A percentile compares a stretch with the other conserved stretches of the same genome.
phyloP scores from a whole-genome alignment of 352 stramenopile genomes.

The Globisporangium yorkense region DNA sequence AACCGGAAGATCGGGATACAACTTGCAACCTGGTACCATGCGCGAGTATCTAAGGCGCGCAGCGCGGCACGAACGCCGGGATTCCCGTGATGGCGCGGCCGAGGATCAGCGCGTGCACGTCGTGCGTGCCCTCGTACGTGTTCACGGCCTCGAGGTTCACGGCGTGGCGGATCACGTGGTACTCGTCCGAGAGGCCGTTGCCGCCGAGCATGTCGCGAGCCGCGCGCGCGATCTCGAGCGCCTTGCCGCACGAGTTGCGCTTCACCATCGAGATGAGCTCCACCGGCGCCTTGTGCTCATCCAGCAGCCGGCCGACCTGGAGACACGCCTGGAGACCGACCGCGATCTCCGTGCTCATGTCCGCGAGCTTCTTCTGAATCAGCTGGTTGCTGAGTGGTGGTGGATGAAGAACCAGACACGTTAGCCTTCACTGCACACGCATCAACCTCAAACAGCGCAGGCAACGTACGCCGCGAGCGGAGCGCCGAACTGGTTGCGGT shows the following conservation, averaged over 20 bases:
- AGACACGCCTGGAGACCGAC: constrained; percentile 90
- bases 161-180: constrained; percentile 97
- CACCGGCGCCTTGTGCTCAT: constrained; percentile 66
- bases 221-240: constrained; percentile 90
- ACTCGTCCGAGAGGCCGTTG: constrained; percentile 98
- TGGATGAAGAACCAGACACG: neutral
- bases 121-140: constrained; percentile 99
- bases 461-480: constrained; percentile 89
- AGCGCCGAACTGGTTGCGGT: constrained; percentile 94
- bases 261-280: constrained; percentile 96
- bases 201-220: constrained; percentile 96
- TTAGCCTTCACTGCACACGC: neutral
- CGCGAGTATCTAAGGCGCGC: constrained; percentile 35
- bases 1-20: too few species aligned
- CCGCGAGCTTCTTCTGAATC: constrained; percentile 97
- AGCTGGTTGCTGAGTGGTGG: constrained; percentile 89
- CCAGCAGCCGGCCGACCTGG: constrained; percentile 90
- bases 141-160: constrained; percentile 99
- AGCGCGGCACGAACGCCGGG: constrained; percentile 90
- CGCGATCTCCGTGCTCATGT: constrained; percentile 96
- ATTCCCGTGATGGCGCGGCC: constrained; percentile 96
- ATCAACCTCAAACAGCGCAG: neutral
- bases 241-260: constrained; percentile 94
- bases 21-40: too few species aligned
- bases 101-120: constrained; percentile 98